These are phyloP conservation scores for Boletus subluridellus DNA, from an alignment of 1,284 basidiomycete genomes.

Conservation along the genomic window DNA sequence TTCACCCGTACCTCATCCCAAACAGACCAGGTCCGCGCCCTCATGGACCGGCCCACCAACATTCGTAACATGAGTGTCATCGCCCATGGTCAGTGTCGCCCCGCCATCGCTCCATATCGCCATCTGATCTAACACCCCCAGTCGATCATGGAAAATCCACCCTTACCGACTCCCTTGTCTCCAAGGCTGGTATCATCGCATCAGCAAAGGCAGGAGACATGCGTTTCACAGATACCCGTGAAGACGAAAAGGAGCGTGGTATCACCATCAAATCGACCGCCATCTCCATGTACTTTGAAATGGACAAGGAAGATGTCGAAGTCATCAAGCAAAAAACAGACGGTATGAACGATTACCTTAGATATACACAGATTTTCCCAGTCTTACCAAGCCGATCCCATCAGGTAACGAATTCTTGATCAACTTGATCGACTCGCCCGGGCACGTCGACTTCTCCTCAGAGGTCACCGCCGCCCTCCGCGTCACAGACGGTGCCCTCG, in stretches of 20 bases:
- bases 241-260: conserved; percentile 99
- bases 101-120: conserved; percentile 8
- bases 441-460: conserved; percentile 99
- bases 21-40: conserved; percentile 81
- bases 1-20: conserved; percentile 13
- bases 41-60: conserved; percentile 91
- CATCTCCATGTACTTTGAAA: conserved; percentile 99
- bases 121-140: conserved; percentile 34
- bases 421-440: conserved; percentile 99
- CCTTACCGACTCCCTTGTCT: conserved; percentile 97
- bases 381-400: conserved; percentile 17
- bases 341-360: conserved; percentile 52
- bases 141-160: conserved; percentile 99
- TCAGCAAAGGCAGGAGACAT: conserved; percentile 92
- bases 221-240: conserved; percentile 97
- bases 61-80: conserved; percentile 99
- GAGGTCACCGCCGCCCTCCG: conserved; percentile 99
- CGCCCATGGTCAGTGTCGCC: conserved; percentile 70
- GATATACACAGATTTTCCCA: conserved; percentile 15
- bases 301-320: conserved; percentile 83
- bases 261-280: conserved; percentile 99
- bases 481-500: conserved; percentile 98
- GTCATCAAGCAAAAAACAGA: conserved; percentile 93
- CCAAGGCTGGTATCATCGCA: conserved; percentile 99
- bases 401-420: conserved; percentile 96